Base-by-base conservation (phyloP, 1,139 yeast species). In the Saccharomyces hybrid region DNA sequence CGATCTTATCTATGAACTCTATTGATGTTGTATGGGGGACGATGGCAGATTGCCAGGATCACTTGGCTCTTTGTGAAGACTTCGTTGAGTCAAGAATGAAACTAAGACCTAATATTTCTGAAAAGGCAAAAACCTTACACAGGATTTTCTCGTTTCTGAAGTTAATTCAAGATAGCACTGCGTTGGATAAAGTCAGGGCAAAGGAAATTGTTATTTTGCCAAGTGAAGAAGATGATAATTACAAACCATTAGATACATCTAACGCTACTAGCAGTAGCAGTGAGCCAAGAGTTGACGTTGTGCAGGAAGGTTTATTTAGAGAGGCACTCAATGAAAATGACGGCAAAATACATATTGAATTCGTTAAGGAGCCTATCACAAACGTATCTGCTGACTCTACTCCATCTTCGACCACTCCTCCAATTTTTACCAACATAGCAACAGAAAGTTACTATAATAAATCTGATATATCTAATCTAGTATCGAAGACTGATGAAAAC, bases 21-120 rank as follows among this genome's bases (percentile, higher is more conserved):
- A 88, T 89, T 54, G 96, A 89, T 71, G 84, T 88, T 55, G 93
- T 88, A 7, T 86, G 95, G 88, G 96, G 97, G 1, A 85, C 95
- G 1, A 88, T 87, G 95, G 85, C 86, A 57, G 95, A 88, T 61
- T 88, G 96, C 62, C 82, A 83, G 58, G 78, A 83, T 56, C 88
- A 88, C 69, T 75, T 89, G 54, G 79, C 82, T 52, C 83, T 90
- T 65, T 87, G 96, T 73, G 93, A 88, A 57, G 79, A 79, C 56
- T 85, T 88, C 51, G 85, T 89, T 32, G 78, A 80, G 47, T 80
- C 83, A 61, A 82, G 91, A 62, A 84, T 85, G 84, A 74, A 74
- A 50, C 78, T 75, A 53, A 81, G 89, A 65, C 84, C 84, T 64
- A 80, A 79, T 58, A 70, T 88, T 32, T 84, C 93, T 0, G 78